phyloP scores from a whole-genome alignment of 805 yeast genomes.

The Candida suzukii region DNA sequence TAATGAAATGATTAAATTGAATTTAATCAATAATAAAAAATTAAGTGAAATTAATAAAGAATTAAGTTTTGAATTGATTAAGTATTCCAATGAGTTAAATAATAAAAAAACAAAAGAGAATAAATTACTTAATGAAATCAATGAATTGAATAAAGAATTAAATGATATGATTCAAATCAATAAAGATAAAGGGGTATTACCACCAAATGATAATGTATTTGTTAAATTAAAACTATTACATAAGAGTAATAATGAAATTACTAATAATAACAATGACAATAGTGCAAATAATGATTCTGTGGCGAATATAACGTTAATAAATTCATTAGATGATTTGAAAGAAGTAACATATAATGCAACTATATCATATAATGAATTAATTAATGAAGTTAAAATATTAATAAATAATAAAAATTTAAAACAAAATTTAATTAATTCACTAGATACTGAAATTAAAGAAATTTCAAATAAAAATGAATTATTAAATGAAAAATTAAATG shows the following conservation, averaged over 20 bases:
- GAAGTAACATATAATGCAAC: neutral
- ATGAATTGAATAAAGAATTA: conserved; percentile 4
- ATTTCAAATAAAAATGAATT: neutral
- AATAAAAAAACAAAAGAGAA: neutral
- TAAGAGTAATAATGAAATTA: too few relatives aligned
- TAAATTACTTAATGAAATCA: neutral
- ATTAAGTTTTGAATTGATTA: conserved; percentile 7
- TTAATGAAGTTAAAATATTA: neutral
- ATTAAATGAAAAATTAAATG: neutral
- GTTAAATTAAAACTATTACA: neutral
- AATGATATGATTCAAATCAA: conserved; percentile 13
- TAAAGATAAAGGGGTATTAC: conserved; percentile 3
- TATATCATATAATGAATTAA: neutral
- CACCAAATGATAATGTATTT: neutral
- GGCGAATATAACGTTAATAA: neutral
- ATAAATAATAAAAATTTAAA: neutral
- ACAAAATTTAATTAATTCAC: neutral
- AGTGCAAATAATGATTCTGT: neutral
- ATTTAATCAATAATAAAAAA: conserved; percentile 9
- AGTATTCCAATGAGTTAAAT: neutral
- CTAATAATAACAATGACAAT: too few relatives aligned
- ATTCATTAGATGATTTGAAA: neutral
- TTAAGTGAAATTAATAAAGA: conserved; percentile 12
- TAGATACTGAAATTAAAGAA: neutral
- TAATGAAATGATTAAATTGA: too few relatives aligned